Conservation (phyloP, 2,329 filamentous ascomycete species). For the Biscogniauxia marginata region DNA sequence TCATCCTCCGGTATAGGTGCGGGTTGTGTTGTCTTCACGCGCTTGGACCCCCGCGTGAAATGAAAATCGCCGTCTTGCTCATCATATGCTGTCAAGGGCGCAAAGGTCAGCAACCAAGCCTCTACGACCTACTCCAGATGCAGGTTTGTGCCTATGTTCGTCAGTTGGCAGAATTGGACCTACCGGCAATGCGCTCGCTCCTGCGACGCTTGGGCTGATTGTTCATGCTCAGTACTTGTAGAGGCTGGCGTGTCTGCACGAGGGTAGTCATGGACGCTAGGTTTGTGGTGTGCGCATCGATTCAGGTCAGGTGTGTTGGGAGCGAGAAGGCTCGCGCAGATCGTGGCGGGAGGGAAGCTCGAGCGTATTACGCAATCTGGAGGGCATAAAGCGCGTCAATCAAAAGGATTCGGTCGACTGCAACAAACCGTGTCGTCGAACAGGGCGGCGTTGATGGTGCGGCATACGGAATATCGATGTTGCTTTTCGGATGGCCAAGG, state of each 20-base stretch:
- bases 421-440: background rate
- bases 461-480: constrained; percentile 10
- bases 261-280: constrained; percentile 69
- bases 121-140: constrained; percentile 1
- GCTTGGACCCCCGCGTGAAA: constrained; percentile 68
- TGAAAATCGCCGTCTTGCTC: constrained; percentile 77
- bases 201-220: constrained; percentile 59
- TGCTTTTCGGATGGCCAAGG: constrained; percentile 8
- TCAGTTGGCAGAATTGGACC: constrained; percentile 30
- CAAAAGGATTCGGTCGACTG: background rate
- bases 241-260: constrained; percentile 61
- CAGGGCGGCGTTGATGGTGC: background rate
- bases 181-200: constrained; percentile 65
- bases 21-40: constrained; percentile 57
- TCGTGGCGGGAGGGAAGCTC: background rate
- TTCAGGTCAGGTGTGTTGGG: constrained; percentile 4
- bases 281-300: constrained; percentile 26
- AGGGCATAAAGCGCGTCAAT: background rate
- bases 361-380: too few species aligned
- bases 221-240: constrained; percentile 69
- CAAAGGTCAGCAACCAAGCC: constrained; percentile 13
- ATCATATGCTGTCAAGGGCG: constrained; percentile 50
- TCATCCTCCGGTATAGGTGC: constrained; percentile 42
- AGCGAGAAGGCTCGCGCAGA: constrained; percentile 1
- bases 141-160: constrained; percentile 3